Evolutionary conservation across 2,329 filamentous ascomycete species (phyloP), one percentile per base, ranked within the genome.

Genomic region (Aspergillus ustus): DNA sequence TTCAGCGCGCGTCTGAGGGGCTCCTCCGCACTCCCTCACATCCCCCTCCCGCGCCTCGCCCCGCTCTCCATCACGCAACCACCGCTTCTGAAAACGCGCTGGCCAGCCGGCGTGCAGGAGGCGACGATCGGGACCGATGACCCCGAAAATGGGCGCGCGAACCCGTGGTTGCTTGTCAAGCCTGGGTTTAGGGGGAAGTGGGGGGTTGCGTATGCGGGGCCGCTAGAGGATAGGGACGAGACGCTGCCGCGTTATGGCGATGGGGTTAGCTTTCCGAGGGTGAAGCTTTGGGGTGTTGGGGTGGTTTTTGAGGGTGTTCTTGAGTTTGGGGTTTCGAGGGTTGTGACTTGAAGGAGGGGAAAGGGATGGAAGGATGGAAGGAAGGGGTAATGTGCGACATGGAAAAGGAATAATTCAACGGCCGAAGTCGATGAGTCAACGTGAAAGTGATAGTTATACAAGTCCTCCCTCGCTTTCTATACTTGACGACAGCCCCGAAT

Each of bases 231-330:
- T 40, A 31, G 45, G 34, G 46, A 59, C 4, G 37, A 52, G 28
- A 52, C 37, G 17, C 20, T 59, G 20, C 11, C 46, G 29, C 46
- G 11, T n/a, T 40, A 59, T 40, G 56, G 56, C 7, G 56, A 59
- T 46, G 56, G 56, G 28, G 15, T 59, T 22, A 49, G 56, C 37
- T 59, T 59, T 52, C 56, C 56, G 8, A 25, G 13, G 43, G 25
- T 59, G 7, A 59, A 52, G 40, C 17, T 59, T 1, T 44, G 49
- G 56, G 13, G 22, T 37, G n/a, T 52, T 7, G 56, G 56, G n/a
- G 0, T 15, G 2, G 37, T 31, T 7, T 52, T 59, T 19, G 56
- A 59, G 15, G 56, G 56, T 0, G 15, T 13, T 20, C 7, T 52
- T 19, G 56, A 19, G 25, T 59, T 59, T 48, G 49, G 49, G 20